Evolutionary conservation across 2,329 filamentous ascomycete species (phyloP).

Genomic region (Aureobasidium uvarum): DNA sequence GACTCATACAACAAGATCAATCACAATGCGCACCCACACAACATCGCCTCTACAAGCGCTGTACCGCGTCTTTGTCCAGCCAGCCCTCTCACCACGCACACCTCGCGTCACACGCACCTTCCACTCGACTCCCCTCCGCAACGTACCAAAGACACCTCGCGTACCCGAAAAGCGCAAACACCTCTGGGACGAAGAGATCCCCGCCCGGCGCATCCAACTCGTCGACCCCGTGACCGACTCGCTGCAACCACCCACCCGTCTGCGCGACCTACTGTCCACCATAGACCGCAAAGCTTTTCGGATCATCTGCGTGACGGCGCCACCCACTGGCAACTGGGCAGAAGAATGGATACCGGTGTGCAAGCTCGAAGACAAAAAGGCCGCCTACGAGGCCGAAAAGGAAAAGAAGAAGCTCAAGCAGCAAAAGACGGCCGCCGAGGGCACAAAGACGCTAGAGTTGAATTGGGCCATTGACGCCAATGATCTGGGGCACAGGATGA

Average conservation of each 20-base stretch:
- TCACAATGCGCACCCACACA: conserved; percentile 9
- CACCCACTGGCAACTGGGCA: conserved; percentile 29
- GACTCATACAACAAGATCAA: background rate
- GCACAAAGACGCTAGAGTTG: conserved; percentile 76
- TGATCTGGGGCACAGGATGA: conserved; percentile 71
- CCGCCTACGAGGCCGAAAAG: conserved; percentile 49
- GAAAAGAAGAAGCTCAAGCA: conserved; percentile 44
- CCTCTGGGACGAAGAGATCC: conserved; percentile 52
- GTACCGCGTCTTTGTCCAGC: conserved; percentile 47
- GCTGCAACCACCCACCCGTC: conserved; percentile 39
- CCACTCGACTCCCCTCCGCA: conserved; percentile 30
- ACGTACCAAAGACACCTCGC: conserved; percentile 39
- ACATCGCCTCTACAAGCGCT: conserved; percentile 38
- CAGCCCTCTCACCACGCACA: conserved; percentile 30
- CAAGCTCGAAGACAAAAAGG: conserved; percentile 63
- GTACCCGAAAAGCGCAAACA: conserved; percentile 41
- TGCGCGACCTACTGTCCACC: conserved; percentile 42
- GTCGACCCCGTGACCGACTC: conserved; percentile 42
- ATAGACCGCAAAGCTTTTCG: conserved; percentile 53
- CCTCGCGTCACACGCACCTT: conserved; percentile 1
- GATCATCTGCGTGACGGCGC: conserved; percentile 51
- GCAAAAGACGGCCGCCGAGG: conserved; percentile 45
- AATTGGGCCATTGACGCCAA: conserved; percentile 81
- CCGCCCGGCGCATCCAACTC: conserved; percentile 45
- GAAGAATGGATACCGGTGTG: conserved; percentile 62